Conservation (phyloP, 805 yeast species). For the Nakazawaea sp. region DNA sequence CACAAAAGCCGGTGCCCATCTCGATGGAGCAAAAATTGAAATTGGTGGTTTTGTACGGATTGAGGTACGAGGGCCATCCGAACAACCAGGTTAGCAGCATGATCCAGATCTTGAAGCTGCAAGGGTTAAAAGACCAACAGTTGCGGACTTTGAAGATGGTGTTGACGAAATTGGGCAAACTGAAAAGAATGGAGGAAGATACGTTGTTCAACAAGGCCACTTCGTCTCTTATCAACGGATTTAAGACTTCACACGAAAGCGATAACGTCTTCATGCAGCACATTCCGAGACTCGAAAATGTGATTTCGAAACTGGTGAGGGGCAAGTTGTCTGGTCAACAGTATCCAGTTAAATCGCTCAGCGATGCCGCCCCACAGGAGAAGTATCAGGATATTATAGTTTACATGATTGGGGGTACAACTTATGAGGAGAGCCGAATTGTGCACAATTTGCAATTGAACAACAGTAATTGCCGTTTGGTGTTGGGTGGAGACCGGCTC, state of each 20-base stretch:
- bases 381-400: conserved; percentile 61
- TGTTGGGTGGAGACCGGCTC: conserved; percentile 78
- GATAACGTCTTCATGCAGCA: conserved; percentile 90
- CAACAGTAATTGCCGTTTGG: conserved; percentile 51
- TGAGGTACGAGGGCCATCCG: conserved; percentile 56
- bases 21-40: conserved; percentile 54
- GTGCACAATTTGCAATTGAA: conserved; percentile 63
- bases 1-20: conserved; percentile 25
- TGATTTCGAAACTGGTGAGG: conserved; percentile 32
- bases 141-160: conserved; percentile 38
- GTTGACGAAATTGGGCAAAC: conserved; percentile 35
- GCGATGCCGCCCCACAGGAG: conserved; percentile 22
- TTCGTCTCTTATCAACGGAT: conserved; percentile 25
- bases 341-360: conserved; percentile 37
- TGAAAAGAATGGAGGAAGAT: conserved; percentile 32
- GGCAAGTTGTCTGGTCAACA: conserved; percentile 30
- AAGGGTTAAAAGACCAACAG: conserved; percentile 28
- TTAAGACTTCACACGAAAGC: conserved; percentile 30
- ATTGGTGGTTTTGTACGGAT: conserved; percentile 64
- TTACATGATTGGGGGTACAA: conserved; percentile 80
- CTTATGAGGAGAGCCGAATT: conserved; percentile 86
- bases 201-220: conserved; percentile 18
- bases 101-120: conserved; percentile 28
- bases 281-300: conserved; percentile 58
- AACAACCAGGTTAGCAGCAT: conserved; percentile 35